Conservation (phyloP, 225 moss, liverwort and hornwort genomes). For the Takakia lepidozioides region DNA sequence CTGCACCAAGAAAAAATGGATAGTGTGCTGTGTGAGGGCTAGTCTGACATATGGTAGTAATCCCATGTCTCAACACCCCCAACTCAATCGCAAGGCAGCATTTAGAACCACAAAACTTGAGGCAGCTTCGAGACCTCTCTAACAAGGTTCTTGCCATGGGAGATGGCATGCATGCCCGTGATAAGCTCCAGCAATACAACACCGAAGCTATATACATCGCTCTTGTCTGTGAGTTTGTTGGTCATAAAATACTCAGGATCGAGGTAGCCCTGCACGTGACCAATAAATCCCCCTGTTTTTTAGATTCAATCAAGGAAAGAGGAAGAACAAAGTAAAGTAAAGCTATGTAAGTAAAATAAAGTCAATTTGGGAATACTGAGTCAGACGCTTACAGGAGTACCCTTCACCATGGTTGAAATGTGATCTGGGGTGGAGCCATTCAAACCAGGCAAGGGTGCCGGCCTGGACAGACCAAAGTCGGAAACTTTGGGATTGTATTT, state of each 20-base stretch:
- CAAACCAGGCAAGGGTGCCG: conserved; percentile 56
- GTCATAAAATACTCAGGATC: conserved; percentile 82
- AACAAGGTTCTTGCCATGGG: conserved; percentile 71
- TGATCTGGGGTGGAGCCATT: conserved; percentile 47
- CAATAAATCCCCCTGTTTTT: too few relatives aligned
- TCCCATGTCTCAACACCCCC: too few relatives aligned
- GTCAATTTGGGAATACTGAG: too few relatives aligned
- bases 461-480: conserved; percentile 64
- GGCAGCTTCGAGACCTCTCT: too few relatives aligned
- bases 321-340: too few relatives aligned
- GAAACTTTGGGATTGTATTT: conserved; percentile 54
- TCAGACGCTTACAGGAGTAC: conserved; percentile 69
- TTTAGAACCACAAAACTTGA: too few relatives aligned
- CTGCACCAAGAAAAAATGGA: too few relatives aligned
- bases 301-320: too few relatives aligned
- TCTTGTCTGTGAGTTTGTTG: conserved; percentile 63
- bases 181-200: conserved; percentile 76
- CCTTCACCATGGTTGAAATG: conserved; percentile 71
- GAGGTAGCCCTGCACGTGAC: conserved; percentile 72
- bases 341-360: too few relatives aligned
- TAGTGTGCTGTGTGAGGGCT: too few relatives aligned
- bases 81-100: too few relatives aligned
- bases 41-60: too few relatives aligned
- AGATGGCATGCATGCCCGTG: conserved; percentile 59
- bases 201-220: conserved; percentile 89